Evolutionary conservation across 805 yeast species (phyloP).

Genomic region (Komagataella pseudopastoris): DNA sequence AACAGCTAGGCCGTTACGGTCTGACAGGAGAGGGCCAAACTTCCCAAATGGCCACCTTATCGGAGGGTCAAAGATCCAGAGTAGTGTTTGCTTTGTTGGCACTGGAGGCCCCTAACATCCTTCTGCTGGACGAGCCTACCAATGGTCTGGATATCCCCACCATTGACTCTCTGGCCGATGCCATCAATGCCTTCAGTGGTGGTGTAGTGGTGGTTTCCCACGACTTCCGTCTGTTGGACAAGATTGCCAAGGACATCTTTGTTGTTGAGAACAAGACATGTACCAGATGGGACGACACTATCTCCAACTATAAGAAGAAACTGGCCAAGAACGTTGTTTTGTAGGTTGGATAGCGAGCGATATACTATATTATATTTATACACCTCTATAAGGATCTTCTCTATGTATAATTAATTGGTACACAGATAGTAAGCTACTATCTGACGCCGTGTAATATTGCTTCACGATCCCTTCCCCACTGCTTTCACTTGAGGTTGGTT

Average conservation of each 20-base stretch:
- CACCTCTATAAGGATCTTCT: not conserved
- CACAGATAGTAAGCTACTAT: not conserved
- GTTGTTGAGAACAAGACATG: slow-evolving; percentile 95
- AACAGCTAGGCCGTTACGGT: slow-evolving; percentile 95
- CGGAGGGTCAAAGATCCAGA: slow-evolving; percentile 99
- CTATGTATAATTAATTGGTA: not conserved
- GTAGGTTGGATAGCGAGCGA: slow-evolving; percentile 14
- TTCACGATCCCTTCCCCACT: not conserved
- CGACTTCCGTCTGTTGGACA: slow-evolving; percentile 95
- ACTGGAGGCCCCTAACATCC: slow-evolving; percentile 86
- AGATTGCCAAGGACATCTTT: slow-evolving; percentile 92
- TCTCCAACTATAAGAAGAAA: slow-evolving; percentile 84
- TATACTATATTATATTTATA: not conserved
- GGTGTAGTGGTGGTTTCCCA: slow-evolving; percentile 98
- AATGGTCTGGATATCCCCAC: slow-evolving; percentile 98
- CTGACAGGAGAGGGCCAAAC: slow-evolving; percentile 98
- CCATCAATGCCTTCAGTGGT: slow-evolving; percentile 88
- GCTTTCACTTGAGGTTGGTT: not conserved
- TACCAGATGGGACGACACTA: slow-evolving; percentile 91
- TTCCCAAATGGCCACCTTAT: slow-evolving; percentile 93
- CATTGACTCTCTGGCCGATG: slow-evolving; percentile 94
- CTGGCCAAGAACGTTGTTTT: slow-evolving; percentile 85
- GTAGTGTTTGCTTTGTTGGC: slow-evolving; percentile 96
- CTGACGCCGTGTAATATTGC: not conserved
- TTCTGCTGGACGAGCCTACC: slow-evolving; percentile 97